A percentile compares a stretch with the other conserved stretches of the same genome.
Evolutionary conservation across 2,329 filamentous ascomycete genomes (phyloP).

Genomic region (Dendrostoma leiphaemia): DNA sequence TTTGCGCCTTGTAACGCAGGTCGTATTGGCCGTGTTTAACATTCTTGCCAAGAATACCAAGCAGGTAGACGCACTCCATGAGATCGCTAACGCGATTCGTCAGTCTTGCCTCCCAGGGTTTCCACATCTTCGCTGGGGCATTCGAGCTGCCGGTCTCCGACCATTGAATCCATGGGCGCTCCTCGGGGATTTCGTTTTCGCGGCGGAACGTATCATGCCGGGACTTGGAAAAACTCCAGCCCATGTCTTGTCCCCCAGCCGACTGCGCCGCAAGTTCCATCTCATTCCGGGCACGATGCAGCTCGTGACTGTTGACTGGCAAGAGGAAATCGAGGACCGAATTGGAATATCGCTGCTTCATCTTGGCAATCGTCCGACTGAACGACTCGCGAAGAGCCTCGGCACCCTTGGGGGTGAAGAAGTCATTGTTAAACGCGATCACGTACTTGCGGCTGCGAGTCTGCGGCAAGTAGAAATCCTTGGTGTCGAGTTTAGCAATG

Average conservation of each 20-base stretch:
- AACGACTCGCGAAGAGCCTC: constrained; percentile 36
- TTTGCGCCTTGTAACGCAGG: constrained; percentile 38
- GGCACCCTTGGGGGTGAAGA: constrained; percentile 26
- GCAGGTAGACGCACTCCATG: constrained; percentile 56
- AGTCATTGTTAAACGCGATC: constrained; percentile 48
- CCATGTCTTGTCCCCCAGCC: constrained; percentile 29
- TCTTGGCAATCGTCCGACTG: constrained; percentile 39
- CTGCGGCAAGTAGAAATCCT: constrained; percentile 72
- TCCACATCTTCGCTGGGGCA: constrained; percentile 31
- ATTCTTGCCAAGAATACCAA: background rate
- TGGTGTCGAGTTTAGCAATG: constrained; percentile 59
- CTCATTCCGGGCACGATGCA: constrained; percentile 49
- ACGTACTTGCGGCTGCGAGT: constrained; percentile 62
- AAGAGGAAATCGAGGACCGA: constrained; percentile 62
- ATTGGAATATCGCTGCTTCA: constrained; percentile 59
- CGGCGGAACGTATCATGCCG: constrained; percentile 51
- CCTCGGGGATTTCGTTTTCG: constrained; percentile 46
- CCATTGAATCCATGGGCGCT: constrained; percentile 25
- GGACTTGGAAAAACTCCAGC: constrained; percentile 57
- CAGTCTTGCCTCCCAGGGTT: constrained; percentile 46
- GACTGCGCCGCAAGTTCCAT: constrained; percentile 35
- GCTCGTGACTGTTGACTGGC: constrained; percentile 50
- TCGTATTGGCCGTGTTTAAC: constrained; percentile 42
- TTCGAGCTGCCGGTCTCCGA: constrained; percentile 1
- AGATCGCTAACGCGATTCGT: constrained; percentile 63